Evolutionary conservation across 2,329 filamentous ascomycete species (phyloP).

Genomic region (Drechmeria coniospora): DNA sequence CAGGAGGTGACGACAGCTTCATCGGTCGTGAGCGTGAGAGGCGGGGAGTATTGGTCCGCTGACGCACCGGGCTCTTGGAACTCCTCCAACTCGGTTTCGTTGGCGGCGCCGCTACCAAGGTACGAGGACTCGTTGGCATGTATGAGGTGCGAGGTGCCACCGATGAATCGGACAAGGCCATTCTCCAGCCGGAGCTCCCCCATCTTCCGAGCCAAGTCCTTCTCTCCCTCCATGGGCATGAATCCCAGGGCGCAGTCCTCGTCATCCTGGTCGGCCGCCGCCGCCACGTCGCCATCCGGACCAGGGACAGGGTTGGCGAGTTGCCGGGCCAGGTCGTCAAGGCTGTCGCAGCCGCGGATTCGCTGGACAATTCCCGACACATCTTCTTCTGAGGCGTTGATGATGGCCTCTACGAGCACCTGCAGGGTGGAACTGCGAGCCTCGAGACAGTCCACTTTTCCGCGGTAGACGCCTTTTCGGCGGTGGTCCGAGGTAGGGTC

Average conservation of each 20-base stretch:
- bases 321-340: slow-evolving; percentile 39
- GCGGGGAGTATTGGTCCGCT: slow-evolving; percentile 29
- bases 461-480: slow-evolving; percentile 90
- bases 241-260: slow-evolving; percentile 23
- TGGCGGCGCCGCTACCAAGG: no score
- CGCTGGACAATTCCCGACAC: slow-evolving; percentile 66
- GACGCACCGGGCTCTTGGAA: no score
- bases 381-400: slow-evolving; percentile 81
- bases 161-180: slow-evolving; percentile 78
- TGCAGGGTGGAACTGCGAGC: slow-evolving; percentile 77
- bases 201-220: slow-evolving; percentile 82
- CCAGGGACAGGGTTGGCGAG: slow-evolving; percentile 32
- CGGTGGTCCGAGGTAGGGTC: slow-evolving; percentile 93
- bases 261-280: slow-evolving; percentile 20
- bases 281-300: slow-evolving; percentile 6
- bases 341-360: slow-evolving; percentile 71
- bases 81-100: no score
- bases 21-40: no score
- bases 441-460: slow-evolving; percentile 79
- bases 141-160: slow-evolving; percentile 85
- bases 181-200: slow-evolving; percentile 78
- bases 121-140: slow-evolving; percentile 45
- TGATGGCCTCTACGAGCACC: slow-evolving; percentile 80
- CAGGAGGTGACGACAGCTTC: slow-evolving; percentile 78
- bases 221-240: slow-evolving; percentile 43